Base-by-base conservation (phyloP, 257 asterid species). In the Jasminum sambac region DNA sequence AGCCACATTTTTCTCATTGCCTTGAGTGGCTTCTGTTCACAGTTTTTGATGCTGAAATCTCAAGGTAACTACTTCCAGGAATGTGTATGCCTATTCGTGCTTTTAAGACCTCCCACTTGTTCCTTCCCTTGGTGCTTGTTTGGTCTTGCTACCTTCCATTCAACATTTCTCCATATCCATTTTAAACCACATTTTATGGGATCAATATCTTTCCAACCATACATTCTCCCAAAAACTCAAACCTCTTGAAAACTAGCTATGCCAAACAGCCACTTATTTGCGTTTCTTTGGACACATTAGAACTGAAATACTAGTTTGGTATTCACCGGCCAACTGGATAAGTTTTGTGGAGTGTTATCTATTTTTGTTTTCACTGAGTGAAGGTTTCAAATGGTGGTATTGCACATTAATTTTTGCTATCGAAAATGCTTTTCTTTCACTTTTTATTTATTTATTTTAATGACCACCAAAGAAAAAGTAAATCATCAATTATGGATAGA, bases 11-110 rank as follows among this genome's bases (percentile, higher is more conserved):
- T 86, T 89, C 99, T 60, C 97, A 91, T 84, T 95, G 97, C 83
- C 87, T 95, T 74, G 99, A 95, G 82, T 95, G 97, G 97, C 99
- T 95, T 83, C 90, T 95, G 64, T 95, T 95, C 85, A 95, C 99
- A 19, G 99, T 95, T 64, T 91, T 95, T 80, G 99, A 95, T 76
- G 97, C 99, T 71, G 98, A 89, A 76, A 87, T 95, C 75, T 95
- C 98, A 78, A 81, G 97, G 99, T 95, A 81, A 75, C 25, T 48
- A 42, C 66, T 64, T 55, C 9, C 19, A 21, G 61, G 30, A 55
- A 48, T 48, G 13, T 13, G 30, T 19, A 48, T 48, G 13, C 4
- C 58, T 48, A 1, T 48, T 57, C 55, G 24, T 34, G 38, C 43
- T 17, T 80, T 69, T 40, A 43, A 25, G 43, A 52, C 46, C 57